Evolutionary conservation across 1,284 basidiomycete species (phyloP).

Genomic region (Microbotryum silenes-acaulis): DNA sequence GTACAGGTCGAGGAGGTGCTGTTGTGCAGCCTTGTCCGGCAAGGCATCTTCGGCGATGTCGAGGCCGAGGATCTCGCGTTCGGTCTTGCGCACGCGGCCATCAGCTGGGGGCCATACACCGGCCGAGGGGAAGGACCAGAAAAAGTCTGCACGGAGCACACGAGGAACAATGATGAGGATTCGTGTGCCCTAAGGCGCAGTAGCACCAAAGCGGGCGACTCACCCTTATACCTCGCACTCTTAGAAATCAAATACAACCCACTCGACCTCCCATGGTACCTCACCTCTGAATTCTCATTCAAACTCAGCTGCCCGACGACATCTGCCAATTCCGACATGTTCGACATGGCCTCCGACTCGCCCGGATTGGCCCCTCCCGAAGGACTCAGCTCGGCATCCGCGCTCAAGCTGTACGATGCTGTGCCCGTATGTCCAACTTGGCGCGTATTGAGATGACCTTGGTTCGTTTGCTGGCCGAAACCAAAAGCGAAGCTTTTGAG

Average conservation of each 20-base stretch:
- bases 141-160: conserved; percentile 18
- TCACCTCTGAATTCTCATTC: conserved; percentile 71
- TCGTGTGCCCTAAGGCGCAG: neutral
- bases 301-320: conserved; percentile 73
- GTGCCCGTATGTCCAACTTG: conserved; percentile 33
- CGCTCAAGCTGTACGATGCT: conserved; percentile 22
- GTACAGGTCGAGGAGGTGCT: conserved; percentile 63
- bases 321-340: conserved; percentile 49
- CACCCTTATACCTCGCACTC: conserved; percentile 59
- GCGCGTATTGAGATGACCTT: conserved; percentile 9
- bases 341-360: neutral
- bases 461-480: neutral
- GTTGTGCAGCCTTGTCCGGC: conserved; percentile 49
- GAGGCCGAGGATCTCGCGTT: conserved; percentile 41
- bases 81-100: conserved; percentile 37
- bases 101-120: conserved; percentile 68
- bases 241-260: conserved; percentile 66
- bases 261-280: conserved; percentile 51
- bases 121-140: conserved; percentile 63
- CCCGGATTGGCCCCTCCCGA: neutral
- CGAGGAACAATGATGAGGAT: conserved; percentile 24
- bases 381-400: conserved; percentile 9
- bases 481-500: neutral
- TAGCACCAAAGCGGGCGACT: conserved; percentile 40
- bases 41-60: conserved; percentile 40